phyloP scores from a whole-genome alignment of 768 basidiomycete genomes.

The Serendipita sp. region DNA sequence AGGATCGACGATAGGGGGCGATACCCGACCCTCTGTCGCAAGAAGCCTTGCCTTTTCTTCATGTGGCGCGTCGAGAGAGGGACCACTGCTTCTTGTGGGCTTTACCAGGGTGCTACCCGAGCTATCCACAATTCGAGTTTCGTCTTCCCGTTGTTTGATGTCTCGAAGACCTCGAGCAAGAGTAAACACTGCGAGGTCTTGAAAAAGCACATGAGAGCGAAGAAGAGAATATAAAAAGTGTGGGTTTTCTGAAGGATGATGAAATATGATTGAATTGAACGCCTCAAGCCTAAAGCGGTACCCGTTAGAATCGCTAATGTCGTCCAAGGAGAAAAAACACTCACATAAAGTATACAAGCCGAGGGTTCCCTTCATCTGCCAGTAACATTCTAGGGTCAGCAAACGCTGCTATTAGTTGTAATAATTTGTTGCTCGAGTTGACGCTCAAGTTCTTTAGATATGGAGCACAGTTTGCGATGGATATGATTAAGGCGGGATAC shows the following conservation, averaged over 20 bases:
- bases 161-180: slow-evolving; percentile 73
- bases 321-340: slow-evolving; percentile 16
- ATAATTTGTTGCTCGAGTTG: slow-evolving; percentile 62
- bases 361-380: slow-evolving; percentile 88
- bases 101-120: slow-evolving; percentile 27
- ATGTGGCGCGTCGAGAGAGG: slow-evolving; percentile 24
- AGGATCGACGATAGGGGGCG: slow-evolving; percentile 1
- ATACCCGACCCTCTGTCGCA: slow-evolving; percentile 30
- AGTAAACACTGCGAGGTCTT: slow-evolving; percentile 85
- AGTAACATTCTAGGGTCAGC: slow-evolving; percentile 78
- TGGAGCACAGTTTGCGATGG: slow-evolving; percentile 77
- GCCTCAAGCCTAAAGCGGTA: slow-evolving; percentile 54
- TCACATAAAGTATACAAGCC: slow-evolving; percentile 82
- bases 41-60: slow-evolving; percentile 57
- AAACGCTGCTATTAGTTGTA: slow-evolving; percentile 86
- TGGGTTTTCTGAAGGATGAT: slow-evolving; percentile 50
- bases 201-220: slow-evolving; percentile 68
- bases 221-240: slow-evolving; percentile 78
- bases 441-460: slow-evolving; percentile 70
- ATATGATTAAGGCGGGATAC: slow-evolving; percentile 86
- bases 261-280: slow-evolving; percentile 45
- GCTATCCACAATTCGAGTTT: slow-evolving; percentile 13
- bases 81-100: slow-evolving; percentile 11
- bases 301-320: background rate
- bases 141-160: slow-evolving; percentile 36